phyloP scores from a whole-genome alignment of 2,329 filamentous ascomycete species.

The Diaporthe batatas region DNA sequence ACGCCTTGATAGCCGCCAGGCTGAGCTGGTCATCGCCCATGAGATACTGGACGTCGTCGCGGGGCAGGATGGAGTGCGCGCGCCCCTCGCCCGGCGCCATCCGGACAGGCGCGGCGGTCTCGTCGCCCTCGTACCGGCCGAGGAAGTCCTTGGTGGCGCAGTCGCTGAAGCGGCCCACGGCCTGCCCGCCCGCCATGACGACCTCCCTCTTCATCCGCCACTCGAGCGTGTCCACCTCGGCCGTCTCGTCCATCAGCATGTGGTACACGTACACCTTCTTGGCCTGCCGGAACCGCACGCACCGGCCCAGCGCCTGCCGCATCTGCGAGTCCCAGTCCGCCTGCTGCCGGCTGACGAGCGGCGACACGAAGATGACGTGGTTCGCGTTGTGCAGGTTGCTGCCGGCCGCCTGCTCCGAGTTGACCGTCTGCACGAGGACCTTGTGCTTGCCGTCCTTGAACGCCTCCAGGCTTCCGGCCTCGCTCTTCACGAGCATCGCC shows the following conservation, averaged over 20 bases:
- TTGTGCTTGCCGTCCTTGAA: conserved; percentile 48
- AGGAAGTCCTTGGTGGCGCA: conserved; percentile 35
- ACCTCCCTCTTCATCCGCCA: conserved; percentile 41
- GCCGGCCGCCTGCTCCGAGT: conserved; percentile 55
- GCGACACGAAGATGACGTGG: conserved; percentile 57
- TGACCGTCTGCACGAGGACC: conserved; percentile 56
- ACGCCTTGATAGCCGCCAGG: conserved; percentile 23
- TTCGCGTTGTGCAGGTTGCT: conserved; percentile 58
- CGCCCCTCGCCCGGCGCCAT: neutral
- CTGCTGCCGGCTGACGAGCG: conserved; percentile 50
- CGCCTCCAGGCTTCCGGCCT: conserved; percentile 42
- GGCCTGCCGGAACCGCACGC: conserved; percentile 55
- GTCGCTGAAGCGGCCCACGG: conserved; percentile 34
- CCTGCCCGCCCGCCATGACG: conserved; percentile 5
- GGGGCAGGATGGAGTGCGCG: conserved; percentile 26
- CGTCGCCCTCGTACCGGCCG: conserved; percentile 22
- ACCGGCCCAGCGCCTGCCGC: conserved; percentile 57
- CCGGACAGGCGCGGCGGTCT: neutral
- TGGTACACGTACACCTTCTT: conserved; percentile 56
- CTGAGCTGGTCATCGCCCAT: conserved; percentile 41
- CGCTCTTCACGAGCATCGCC: neutral
- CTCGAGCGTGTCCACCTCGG: conserved; percentile 57
- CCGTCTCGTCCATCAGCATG: conserved; percentile 53
- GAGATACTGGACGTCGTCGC: conserved; percentile 37
- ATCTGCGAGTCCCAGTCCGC: conserved; percentile 53